Percentiles rank a stretch among this genome's conserved stretches.
These are phyloP conservation scores for Collybia sp. DNA, from an alignment of 768 basidiomycete species.

Conservation along the genomic window DNA sequence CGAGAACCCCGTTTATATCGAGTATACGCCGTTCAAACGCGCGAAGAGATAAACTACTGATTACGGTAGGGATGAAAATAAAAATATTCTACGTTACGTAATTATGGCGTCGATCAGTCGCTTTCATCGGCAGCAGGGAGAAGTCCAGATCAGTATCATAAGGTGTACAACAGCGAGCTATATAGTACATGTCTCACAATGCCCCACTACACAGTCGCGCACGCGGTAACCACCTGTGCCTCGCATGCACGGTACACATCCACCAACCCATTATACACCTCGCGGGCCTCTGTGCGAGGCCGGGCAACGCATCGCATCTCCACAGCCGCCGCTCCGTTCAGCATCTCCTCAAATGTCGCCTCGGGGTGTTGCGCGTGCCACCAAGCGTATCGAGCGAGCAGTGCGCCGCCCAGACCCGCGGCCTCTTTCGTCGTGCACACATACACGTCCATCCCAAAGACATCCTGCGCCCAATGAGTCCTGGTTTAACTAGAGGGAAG, in stretches of 20 bases:
- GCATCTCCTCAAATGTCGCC: constrained; percentile 60
- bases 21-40: too few relatives aligned
- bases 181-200: too few relatives aligned
- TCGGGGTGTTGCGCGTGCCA: constrained; percentile 45
- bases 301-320: constrained; percentile 59
- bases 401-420: constrained; percentile 70
- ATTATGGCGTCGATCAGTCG: too few relatives aligned
- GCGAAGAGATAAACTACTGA: too few relatives aligned
- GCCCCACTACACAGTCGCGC: constrained; percentile 12
- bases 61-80: too few relatives aligned
- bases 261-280: constrained; percentile 52
- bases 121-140: too few relatives aligned
- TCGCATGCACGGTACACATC: constrained; percentile 54
- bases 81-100: too few relatives aligned
- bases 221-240: constrained; percentile 27
- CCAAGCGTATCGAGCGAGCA: constrained; percentile 70
- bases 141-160: too few relatives aligned
- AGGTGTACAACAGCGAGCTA: too few relatives aligned
- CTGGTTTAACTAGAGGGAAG: not conserved
- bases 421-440: constrained; percentile 65
- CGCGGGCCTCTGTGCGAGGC: constrained; percentile 38
- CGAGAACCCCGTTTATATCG: too few relatives aligned
- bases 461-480: constrained; percentile 34
- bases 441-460: constrained; percentile 75
- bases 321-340: constrained; percentile 34